These are phyloP conservation scores for Tetrastigma voinierianum DNA, from an alignment of 164 flowering plant species.

Conservation along the genomic window DNA sequence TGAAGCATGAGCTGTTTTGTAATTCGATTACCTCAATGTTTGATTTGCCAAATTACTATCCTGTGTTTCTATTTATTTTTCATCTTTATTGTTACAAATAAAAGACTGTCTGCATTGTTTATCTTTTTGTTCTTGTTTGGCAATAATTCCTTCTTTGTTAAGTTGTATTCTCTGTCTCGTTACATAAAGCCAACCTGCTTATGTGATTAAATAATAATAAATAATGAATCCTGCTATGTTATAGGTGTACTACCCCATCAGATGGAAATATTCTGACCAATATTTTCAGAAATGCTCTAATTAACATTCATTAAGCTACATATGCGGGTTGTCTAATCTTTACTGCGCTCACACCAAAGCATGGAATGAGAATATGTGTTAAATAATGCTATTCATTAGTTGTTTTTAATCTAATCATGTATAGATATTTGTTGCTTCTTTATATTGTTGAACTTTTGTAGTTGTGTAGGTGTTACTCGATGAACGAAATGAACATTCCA, in stretches of 20 bases:
- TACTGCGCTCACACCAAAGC: neutral
- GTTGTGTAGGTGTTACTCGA: slow-evolving; percentile 85
- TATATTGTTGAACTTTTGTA: neutral
- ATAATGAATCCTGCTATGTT: slow-evolving; percentile 8
- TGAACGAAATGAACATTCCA: slow-evolving; percentile 99
- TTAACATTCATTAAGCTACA: slow-evolving; percentile 96
- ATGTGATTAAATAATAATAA: too few species aligned
- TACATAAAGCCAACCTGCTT: neutral
- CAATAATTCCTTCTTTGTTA: neutral
- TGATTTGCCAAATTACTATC: too few species aligned
- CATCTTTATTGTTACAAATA: too few species aligned
- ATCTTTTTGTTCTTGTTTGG: neutral
- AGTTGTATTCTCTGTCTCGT: neutral
- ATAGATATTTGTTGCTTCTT: neutral
- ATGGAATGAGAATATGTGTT: neutral
- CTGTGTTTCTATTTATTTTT: too few species aligned
- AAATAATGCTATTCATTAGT: neutral
- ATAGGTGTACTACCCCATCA: slow-evolving; percentile 94
- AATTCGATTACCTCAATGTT: too few species aligned
- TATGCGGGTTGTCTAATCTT: slow-evolving; percentile 61
- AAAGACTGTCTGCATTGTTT: neutral
- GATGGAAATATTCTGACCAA: slow-evolving; percentile 94
- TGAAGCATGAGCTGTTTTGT: too few species aligned
- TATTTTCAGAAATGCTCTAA: slow-evolving; percentile 95
- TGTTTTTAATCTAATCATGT: neutral